Conservation (phyloP, 345 rosid genomes). For the Hypericum perforatum region DNA sequence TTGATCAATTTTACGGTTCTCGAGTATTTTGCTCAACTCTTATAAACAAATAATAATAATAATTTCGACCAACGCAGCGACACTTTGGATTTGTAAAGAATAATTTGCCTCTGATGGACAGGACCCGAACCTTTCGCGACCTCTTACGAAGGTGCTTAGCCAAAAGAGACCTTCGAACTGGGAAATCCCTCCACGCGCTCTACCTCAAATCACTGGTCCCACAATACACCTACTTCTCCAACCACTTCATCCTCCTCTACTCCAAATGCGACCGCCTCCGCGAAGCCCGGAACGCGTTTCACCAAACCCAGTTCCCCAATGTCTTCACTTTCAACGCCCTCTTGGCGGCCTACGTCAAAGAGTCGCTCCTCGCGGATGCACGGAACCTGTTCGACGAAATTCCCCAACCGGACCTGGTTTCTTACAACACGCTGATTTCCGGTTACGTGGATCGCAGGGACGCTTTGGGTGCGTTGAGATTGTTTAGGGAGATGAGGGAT, state of each 20-base stretch:
- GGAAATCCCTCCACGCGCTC: conserved; percentile 61
- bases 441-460: conserved; percentile 58
- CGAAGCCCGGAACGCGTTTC: conserved; percentile 42
- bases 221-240: conserved; percentile 72
- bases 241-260: conserved; percentile 81
- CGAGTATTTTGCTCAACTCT: no score
- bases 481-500: conserved; percentile 53
- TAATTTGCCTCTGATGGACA: no score
- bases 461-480: conserved; percentile 27
- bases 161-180: conserved; percentile 40
- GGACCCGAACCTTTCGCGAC: conserved; percentile 31
- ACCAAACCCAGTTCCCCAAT: conserved; percentile 40
- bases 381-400: conserved; percentile 67
- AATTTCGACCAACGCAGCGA: no score
- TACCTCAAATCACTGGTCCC: conserved; percentile 59
- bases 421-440: conserved; percentile 68
- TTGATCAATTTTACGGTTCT: no score
- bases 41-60: no score
- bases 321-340: conserved; percentile 75
- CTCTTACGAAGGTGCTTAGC: conserved; percentile 44
- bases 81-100: no score
- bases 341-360: conserved; percentile 38
- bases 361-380: conserved; percentile 34
- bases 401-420: conserved; percentile 69
- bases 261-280: conserved; percentile 58